Percentiles rank a stretch among this genome's conserved stretches.
Evolutionary conservation across 2,329 filamentous ascomycete species (phyloP).

Genomic region (Sporothrix mexicana): DNA sequence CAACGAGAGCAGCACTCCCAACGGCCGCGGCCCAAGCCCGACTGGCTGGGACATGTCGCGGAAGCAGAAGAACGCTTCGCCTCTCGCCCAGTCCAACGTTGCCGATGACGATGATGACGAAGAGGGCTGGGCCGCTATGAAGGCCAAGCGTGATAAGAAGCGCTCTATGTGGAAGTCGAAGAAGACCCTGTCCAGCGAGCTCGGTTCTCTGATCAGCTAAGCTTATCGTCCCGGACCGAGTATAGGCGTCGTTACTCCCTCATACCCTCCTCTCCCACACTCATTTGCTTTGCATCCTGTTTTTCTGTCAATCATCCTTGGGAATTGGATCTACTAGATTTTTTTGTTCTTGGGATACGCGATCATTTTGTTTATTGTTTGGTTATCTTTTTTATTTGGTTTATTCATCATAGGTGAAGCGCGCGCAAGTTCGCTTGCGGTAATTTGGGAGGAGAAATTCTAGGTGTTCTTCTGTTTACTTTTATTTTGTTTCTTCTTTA

Average conservation of each 20-base stretch:
- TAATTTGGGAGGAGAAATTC: background rate
- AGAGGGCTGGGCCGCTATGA: constrained; percentile 73
- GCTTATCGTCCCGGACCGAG: background rate
- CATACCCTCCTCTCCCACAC: background rate
- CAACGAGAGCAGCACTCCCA: constrained; percentile 16
- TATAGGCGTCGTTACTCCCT: background rate
- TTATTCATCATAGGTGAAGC: constrained; percentile 18
- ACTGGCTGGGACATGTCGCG: constrained; percentile 40
- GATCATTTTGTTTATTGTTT: constrained; percentile 17
- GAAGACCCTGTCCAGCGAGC: constrained; percentile 58
- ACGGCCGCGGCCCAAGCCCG: constrained; percentile 25
- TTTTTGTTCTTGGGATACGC: background rate
- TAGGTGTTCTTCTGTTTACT: background rate
- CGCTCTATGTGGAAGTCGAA: constrained; percentile 68
- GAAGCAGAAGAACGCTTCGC: constrained; percentile 48
- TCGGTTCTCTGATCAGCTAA: constrained; percentile 56
- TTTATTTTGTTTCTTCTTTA: background rate
- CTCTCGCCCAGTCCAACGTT: constrained; percentile 49
- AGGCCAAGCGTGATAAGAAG: constrained; percentile 71
- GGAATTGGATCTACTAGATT: constrained; percentile 17
- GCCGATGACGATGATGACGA: constrained; percentile 63
- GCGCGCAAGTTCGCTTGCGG: constrained; percentile 22
- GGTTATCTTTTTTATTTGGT: constrained; percentile 30
- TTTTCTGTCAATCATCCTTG: background rate
- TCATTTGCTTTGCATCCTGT: background rate